Evolutionary conservation across 805 yeast genomes (phyloP), one percentile per base, ranked within the genome.

Genomic region (Hanseniaspora clermontiae): DNA sequence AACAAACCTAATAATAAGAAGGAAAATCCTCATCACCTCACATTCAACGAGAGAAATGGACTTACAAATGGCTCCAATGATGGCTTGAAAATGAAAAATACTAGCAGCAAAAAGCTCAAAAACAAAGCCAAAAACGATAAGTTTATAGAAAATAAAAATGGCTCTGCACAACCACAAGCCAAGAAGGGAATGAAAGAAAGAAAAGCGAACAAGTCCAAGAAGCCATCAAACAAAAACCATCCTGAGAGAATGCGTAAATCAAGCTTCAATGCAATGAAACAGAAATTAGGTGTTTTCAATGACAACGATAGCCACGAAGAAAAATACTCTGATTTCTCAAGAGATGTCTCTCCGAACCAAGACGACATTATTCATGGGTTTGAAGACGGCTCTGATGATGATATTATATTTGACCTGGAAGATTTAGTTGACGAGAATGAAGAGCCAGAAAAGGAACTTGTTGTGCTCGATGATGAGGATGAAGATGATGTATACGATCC

Each of bases 201-300:
- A 46, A 57, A 54, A 7, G 29, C 42, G 1, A 49, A 57, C 9
- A 47, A 55, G 40, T 15, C 47, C 10, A 46, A 34, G 17, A 40
- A 24, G 56, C 3, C 27, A 24, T 24, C 27, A 24, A 24, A 5
- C 27, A 24, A 52, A 11, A 59, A 56, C 27, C 60, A 58, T 46
- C 57, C 59, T 29, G 64, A 59, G 39, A 57, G 62, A 48, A 61
- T 68, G 62, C 63, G 71, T 51, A 69, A 65, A 53, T 67, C 71
- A 5, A 68, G 71, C 17, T 61, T 68, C 14, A 64, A 63, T 49
- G 65, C 59, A 54, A 62, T 64, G 15, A 64, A 64, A 54, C 64
- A 65, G 49, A 62, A 63, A 43, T 63, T 69, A 38, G 59, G 64
- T 27, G 63, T 67, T 20, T 68, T 68, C 51, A 63, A 65, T 50